These are phyloP conservation scores for Chrysosporium keratinophilum DNA, from an alignment of 2,329 filamentous ascomycete species.

Conservation along the genomic window DNA sequence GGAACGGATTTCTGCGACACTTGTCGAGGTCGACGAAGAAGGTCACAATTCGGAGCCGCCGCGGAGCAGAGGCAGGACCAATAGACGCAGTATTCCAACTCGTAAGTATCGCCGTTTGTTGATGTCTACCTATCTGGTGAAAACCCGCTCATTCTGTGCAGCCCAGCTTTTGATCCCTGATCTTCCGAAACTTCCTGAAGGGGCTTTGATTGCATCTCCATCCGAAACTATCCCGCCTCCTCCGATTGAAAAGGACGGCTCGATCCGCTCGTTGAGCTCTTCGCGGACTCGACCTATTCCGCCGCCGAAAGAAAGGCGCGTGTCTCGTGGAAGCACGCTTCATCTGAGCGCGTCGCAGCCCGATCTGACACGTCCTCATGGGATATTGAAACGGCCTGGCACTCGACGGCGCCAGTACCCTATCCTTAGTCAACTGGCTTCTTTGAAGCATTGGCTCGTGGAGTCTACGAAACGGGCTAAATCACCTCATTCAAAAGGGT, in stretches of 20 bases:
- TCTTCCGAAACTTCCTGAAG: conserved; percentile 65
- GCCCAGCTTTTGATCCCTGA: conserved; percentile 58
- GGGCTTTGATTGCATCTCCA: conserved; percentile 32
- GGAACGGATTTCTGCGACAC: conserved; percentile 65
- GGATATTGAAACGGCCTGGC: conserved; percentile 45
- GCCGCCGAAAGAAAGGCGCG: conserved; percentile 75
- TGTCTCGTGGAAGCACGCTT: conserved; percentile 71
- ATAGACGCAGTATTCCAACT: conserved; percentile 58
- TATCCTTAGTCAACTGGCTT: conserved; percentile 56
- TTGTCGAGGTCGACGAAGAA: conserved; percentile 72
- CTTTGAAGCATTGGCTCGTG: conserved; percentile 63
- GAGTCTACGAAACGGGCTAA: conserved; percentile 55
- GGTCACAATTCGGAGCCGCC: conserved; percentile 49
- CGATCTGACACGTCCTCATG: conserved; percentile 49
- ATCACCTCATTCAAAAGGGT: conserved; percentile 40
- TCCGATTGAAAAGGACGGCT: conserved; percentile 66
- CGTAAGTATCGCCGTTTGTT: conserved; percentile 44
- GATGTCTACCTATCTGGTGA: not conserved
- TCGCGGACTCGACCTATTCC: conserved; percentile 67
- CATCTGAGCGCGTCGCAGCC: conserved; percentile 67
- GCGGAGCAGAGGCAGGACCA: conserved; percentile 62
- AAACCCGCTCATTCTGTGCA: conserved; percentile 5
- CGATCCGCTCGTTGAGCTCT: conserved; percentile 63
- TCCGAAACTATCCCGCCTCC: conserved; percentile 42
- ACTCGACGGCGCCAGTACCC: conserved; percentile 50